Percentiles rank a stretch among this genome's conserved stretches.
Evolutionary conservation across 768 basidiomycete species (phyloP).

Genomic region (Termitomyces eurrhizus): DNA sequence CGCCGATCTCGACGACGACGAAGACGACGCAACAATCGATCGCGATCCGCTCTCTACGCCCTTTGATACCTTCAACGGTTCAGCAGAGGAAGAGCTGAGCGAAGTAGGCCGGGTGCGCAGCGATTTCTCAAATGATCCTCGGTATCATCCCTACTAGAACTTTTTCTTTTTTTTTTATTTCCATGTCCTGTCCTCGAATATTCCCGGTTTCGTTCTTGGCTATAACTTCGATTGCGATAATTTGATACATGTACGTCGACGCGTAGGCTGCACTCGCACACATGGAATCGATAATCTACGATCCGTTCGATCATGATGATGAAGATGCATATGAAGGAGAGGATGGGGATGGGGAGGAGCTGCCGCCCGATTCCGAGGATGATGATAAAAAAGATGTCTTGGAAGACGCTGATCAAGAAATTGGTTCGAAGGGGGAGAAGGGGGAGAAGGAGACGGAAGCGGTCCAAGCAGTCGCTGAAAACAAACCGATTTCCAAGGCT

Average conservation of each 20-base stretch:
- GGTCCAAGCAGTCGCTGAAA: background rate
- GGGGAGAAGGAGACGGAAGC: background rate
- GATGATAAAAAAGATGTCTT: background rate
- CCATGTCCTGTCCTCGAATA: background rate
- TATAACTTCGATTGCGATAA: background rate
- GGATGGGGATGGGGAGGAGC: conserved; percentile 7
- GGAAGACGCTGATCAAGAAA: conserved; percentile 8
- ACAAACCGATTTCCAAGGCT: background rate
- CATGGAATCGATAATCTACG: conserved; percentile 76
- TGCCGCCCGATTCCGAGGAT: conserved; percentile 4
- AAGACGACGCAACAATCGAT: conserved; percentile 34
- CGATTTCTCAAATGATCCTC: conserved; percentile 72
- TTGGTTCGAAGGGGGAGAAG: background rate
- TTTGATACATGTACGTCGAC: background rate
- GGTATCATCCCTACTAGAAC: conserved; percentile 84
- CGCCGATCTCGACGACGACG: conserved; percentile 40
- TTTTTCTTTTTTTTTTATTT: conserved; percentile 11
- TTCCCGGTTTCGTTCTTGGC: background rate
- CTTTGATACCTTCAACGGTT: conserved; percentile 55
- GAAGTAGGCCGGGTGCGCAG: conserved; percentile 94
- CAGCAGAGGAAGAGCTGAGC: conserved; percentile 68
- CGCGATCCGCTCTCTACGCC: conserved; percentile 36
- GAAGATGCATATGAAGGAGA: background rate
- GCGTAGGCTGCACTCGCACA: conserved; percentile 74
- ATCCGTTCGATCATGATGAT: conserved; percentile 32